Conservation (phyloP, 2,329 filamentous ascomycete species). For the Periconia digitata region DNA sequence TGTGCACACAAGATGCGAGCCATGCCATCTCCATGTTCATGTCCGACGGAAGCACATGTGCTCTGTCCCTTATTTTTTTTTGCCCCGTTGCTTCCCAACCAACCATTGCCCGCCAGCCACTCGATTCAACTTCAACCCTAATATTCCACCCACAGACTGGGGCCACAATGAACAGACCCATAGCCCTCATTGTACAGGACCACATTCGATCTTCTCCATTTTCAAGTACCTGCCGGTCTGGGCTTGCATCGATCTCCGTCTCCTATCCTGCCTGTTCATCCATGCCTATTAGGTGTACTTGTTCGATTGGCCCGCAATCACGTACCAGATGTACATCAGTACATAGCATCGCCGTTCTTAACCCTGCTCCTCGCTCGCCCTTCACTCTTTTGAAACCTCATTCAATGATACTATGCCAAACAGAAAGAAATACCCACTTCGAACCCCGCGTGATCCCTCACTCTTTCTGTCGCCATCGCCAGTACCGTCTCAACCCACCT, state of each 20-base stretch:
- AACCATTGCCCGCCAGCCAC: constrained; percentile 14
- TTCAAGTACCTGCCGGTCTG: not conserved
- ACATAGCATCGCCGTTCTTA: not conserved
- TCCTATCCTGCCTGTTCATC: not conserved
- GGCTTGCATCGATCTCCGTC: not conserved
- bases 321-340: not conserved
- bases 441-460: not conserved
- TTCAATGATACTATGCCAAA: not conserved
- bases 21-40: not conserved
- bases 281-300: not conserved
- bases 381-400: not conserved
- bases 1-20: not conserved
- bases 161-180: not conserved
- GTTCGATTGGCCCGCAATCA: not conserved
- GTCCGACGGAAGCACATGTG: not conserved
- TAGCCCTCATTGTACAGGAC: not conserved
- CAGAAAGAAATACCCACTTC: not conserved
- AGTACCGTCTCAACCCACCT: not conserved
- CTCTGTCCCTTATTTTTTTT: not conserved
- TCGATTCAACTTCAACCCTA: not conserved
- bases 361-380: not conserved
- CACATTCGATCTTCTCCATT: constrained; percentile 16
- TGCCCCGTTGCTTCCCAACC: constrained; percentile 15
- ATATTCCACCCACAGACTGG: not conserved
- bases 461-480: not conserved